Base-by-base conservation (phyloP, 1,139 yeast species). In the Yamadazyma atmosphaerica region DNA sequence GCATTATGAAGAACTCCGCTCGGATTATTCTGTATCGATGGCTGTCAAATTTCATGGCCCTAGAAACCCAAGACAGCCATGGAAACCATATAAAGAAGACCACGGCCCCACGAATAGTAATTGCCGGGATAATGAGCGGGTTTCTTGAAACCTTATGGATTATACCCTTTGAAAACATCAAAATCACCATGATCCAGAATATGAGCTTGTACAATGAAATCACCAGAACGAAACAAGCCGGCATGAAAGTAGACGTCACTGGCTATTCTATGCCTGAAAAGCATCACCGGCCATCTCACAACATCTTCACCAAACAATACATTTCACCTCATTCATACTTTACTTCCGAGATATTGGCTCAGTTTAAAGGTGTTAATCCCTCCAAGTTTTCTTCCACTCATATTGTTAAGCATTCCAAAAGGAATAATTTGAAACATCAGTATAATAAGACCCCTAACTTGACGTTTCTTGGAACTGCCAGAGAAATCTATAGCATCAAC, bases 151-250 rank as follows among this genome's bases (percentile, higher is more conserved):
- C 95, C 4, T 51, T 88, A 32, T 77, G 89, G 70, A 78, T 92
- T 22, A 86, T 92, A 18, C 98, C 98, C 0, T 90, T 92, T 61
- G 98, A 92, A 54, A 86, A 83, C 55, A 74, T 89, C 49, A 89
- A 90, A 57, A 83, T 87, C 4, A 76, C 88, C 11, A 83, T 88
- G 92, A 82, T 90, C 46, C 96, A 90, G 54, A 79, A 83, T 51
- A 69, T 63, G 61, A 48, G 65, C 4, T 55, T 70, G 40, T 51
- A 46, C 24, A 70, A 69, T 39, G 78, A 72, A 44, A 45, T 63
- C 21, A 38, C 45, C 2, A 51, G 68, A 32, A 40, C 54, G 24
- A 51, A 54, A 13, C 49, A 50, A 5, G 43, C 44, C 7, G 51
- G 51, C 8, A 40, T 50, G 15, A 47, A 46, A 4, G 43, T 51